A percentile compares a stretch with the other conserved stretches of the same genome.
Evolutionary conservation across 352 stramenopile species (phyloP).

Genomic region (Phytophthora brassicae): DNA sequence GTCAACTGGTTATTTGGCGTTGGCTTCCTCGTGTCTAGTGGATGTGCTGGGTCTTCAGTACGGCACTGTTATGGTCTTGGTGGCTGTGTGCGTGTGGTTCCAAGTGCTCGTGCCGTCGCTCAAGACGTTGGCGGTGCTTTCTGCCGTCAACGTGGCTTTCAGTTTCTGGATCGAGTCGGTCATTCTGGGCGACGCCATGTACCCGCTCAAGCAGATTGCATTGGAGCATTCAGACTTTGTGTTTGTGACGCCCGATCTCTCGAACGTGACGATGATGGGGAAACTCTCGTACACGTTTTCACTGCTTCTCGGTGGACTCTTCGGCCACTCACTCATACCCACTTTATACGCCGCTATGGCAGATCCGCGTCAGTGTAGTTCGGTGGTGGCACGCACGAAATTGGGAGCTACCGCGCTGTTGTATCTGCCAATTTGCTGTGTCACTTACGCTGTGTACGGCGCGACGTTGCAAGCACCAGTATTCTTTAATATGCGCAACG

Average conservation of each 20-base stretch:
- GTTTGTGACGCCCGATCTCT: slow-evolving; percentile 68
- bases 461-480: slow-evolving; percentile 72
- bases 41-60: slow-evolving; percentile 60
- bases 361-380: slow-evolving; percentile 53
- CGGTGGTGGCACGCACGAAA: slow-evolving; percentile 54
- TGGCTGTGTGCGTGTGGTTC: slow-evolving; percentile 57
- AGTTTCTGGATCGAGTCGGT: slow-evolving; percentile 80
- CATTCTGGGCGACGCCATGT: slow-evolving; percentile 84
- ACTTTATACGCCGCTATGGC: slow-evolving; percentile 80
- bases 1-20: slow-evolving; percentile 55
- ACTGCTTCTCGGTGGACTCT: slow-evolving; percentile 65
- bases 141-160: slow-evolving; percentile 74
- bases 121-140: slow-evolving; percentile 55
- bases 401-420: slow-evolving; percentile 48
- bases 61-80: slow-evolving; percentile 54
- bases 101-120: slow-evolving; percentile 73
- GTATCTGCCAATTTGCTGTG: slow-evolving; percentile 74
- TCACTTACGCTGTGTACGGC: slow-evolving; percentile 79
- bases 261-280: slow-evolving; percentile 44
- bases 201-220: slow-evolving; percentile 76
- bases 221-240: slow-evolving; percentile 60
- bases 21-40: slow-evolving; percentile 59
- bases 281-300: slow-evolving; percentile 79
- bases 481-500: slow-evolving; percentile 86
- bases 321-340: slow-evolving; percentile 69